Evolutionary conservation across 2,329 filamentous ascomycete genomes (phyloP), one percentile per base, ranked within the genome.

Genomic region (Juglanconis oblonga): DNA sequence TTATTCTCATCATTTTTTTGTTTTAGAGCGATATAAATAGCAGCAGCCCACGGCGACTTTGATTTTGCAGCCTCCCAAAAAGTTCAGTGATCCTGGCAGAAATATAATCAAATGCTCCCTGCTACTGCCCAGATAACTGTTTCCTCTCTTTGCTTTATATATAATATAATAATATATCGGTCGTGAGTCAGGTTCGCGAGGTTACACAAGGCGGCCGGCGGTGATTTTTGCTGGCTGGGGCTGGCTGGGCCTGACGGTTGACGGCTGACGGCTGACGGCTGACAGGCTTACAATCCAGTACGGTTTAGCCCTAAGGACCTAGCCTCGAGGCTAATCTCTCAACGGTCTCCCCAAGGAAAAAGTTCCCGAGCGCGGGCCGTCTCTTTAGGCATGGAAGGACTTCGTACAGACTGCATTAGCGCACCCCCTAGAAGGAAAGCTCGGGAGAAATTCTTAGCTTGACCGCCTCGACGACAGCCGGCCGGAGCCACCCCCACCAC

Each of bases 21-120:
- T 40, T 40, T 40, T 40, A 40, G 44, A 47, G 42, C 44, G 44
- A 36, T 49, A 55, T 47, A 36, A 49, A 55, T 49, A 54, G 40
- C 40, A 47, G 44, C 44, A 55, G 42, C 53, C 32, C 53, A 49
- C 32, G 42, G 53, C 44, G 53, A 55, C 42, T 48, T 48, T 40
- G 33, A 24, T 33, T 13, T 48, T 48, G 13, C 13, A 8, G 31
- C 33, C 17, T 47, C 13, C 9, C n/a, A 38, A 11, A 13, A 17
- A 33, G 3, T 14, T 31, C 13, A 32, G 31, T 32, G 32, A 13
- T 14, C 14, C 36, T 44, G 29, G 14, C 38, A 45, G 44, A 53
- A 24, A 29, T 42, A 17, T 14, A 11, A 52, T 52, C 11, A 52
- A 29, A 38, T 10, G 10, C 4, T 11, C n/a, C 4, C 17, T 47